phyloP scores from a whole-genome alignment of 768 basidiomycete species.

The Naganishia kalamii region DNA sequence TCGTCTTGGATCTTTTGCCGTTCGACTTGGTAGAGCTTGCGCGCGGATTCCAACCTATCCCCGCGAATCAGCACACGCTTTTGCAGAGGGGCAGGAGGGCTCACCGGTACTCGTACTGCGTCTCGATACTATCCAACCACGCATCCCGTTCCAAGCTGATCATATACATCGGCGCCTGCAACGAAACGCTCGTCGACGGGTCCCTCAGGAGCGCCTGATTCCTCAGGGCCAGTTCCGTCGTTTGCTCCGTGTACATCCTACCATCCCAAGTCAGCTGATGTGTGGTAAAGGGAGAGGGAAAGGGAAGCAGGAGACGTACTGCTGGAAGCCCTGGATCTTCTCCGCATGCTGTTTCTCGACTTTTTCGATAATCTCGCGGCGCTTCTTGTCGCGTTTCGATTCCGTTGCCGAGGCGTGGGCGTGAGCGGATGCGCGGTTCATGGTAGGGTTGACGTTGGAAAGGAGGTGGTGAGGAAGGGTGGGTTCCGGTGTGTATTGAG shows the following conservation, averaged over 20 bases:
- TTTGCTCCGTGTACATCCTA: conserved; percentile 45
- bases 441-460: neutral
- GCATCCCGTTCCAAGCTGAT: conserved; percentile 48
- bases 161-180: conserved; percentile 42
- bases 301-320: conserved; percentile 40
- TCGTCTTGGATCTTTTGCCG: conserved; percentile 49
- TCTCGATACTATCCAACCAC: conserved; percentile 42
- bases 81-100: neutral
- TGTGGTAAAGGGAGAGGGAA: too few species aligned
- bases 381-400: conserved; percentile 48
- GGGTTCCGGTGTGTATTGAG: neutral
- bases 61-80: neutral
- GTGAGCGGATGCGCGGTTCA: neutral
- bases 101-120: conserved; percentile 48
- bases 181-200: conserved; percentile 32
- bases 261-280: too few species aligned
- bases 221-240: conserved; percentile 38
- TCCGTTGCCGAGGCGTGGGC: conserved; percentile 23
- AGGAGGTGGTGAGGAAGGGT: neutral
- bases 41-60: neutral
- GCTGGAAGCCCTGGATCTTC: conserved; percentile 45
- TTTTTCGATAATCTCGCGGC: conserved; percentile 50
- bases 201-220: conserved; percentile 39
- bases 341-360: conserved; percentile 49
- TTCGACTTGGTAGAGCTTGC: conserved; percentile 47